Evolutionary conservation across 805 yeast species (phyloP).

Genomic region (Sugiyamaella boreocaroliniensis): DNA sequence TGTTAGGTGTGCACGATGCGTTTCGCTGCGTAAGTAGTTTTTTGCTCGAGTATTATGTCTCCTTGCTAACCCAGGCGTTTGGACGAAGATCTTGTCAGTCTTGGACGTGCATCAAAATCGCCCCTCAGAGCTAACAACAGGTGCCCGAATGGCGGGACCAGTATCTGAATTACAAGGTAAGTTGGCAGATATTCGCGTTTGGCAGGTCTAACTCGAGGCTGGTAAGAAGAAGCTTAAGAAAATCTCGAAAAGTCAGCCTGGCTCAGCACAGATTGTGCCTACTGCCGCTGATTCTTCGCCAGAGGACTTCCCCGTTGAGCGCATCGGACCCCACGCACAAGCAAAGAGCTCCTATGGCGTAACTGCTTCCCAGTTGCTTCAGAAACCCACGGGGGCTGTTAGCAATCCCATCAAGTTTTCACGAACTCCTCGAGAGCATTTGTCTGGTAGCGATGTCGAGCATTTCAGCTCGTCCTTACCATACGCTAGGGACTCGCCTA

Average conservation of each 20-base stretch:
- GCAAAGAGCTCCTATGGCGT: background rate
- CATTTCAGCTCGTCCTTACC: background rate
- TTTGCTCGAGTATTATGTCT: background rate
- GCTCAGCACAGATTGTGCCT: background rate
- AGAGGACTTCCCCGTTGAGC: background rate
- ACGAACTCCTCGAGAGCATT: background rate
- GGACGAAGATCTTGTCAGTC: conserved; percentile 25
- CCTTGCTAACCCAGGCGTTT: conserved; percentile 20
- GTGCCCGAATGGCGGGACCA: conserved; percentile 42
- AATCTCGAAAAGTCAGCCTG: conserved; percentile 21
- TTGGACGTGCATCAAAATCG: no score
- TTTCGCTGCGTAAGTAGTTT: conserved; percentile 5
- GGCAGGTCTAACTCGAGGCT: conserved; percentile 14
- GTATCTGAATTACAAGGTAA: conserved; percentile 35
- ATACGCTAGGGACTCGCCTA: background rate
- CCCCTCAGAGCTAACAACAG: conserved; percentile 13
- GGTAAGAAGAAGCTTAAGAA: conserved; percentile 50
- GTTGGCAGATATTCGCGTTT: conserved; percentile 3
- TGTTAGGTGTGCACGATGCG: background rate
- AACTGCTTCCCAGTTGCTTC: background rate
- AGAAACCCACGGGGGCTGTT: background rate
- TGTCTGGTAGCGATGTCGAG: conserved; percentile 1
- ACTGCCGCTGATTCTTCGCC: background rate
- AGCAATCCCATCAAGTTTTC: background rate
- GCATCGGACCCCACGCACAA: background rate